Evolutionary conservation across 768 basidiomycete genomes (phyloP), one percentile per base, ranked within the genome.

Genomic region (Agaricus subrufescens): DNA sequence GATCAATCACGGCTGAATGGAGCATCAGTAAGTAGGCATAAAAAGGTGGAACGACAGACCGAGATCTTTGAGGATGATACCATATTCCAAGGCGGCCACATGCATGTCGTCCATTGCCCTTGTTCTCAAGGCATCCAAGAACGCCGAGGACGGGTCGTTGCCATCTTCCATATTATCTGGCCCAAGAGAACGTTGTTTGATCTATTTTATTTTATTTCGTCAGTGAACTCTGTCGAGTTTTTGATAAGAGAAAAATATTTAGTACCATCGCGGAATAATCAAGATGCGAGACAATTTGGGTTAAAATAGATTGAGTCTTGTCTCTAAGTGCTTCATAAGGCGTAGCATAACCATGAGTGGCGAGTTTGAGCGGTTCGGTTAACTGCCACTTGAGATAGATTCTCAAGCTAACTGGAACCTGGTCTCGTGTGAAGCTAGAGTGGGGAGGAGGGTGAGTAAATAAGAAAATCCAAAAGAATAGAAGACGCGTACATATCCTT

Each of bases 91-190:
- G 2, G 91, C 89, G 19, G 89, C 91, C 52, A 83, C 74, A 55
- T 89, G 86, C 75, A 94, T 81, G 55, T 93, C 91, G 65, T 93
- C 91, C 87, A 92, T 89, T 7, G 91, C 91, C 40, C 87, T 83
- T 4, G 85, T 89, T 25, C 89, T 73, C 38, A 93, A 74, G 2
- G 91, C 90, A 56, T 92, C 91, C 58, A 93, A 73, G 75, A 93
- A 93, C 4, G 88, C 85, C 47, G 85, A 83, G 19, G 86, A 86
- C 14, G 81, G 70, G 59, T 91, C 89, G 14, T 67, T 78, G 12
- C 83, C 79, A 52, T 91, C 87, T 30, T 90, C 82, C 66, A 89
- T 71, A 62, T 83, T 82, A 58, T 90, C 87, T 3, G 87, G 88
- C 3, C 87, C 89, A 38, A 91, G 69, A 0, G 87, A 86, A 23